Conservation (phyloP, 768 basidiomycete genomes). For the Postia placenta region DNA sequence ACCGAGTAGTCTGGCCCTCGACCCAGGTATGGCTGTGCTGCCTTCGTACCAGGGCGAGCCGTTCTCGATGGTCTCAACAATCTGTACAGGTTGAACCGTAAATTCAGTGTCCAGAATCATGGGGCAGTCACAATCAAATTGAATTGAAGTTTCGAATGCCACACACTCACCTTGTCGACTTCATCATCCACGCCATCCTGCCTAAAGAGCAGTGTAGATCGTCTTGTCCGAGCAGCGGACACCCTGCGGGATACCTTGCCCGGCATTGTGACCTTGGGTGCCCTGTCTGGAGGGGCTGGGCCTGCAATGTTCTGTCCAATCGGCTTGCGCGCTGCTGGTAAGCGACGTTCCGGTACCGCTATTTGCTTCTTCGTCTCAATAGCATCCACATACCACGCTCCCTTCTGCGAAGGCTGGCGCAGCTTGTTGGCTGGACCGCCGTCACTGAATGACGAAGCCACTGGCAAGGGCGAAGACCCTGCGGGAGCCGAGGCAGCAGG, state of each 20-base stretch:
- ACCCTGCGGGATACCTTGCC: conserved; percentile 13
- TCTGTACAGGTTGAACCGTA: conserved; percentile 1
- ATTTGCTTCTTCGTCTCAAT: not conserved
- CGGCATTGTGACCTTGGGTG: not conserved
- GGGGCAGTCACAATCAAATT: not conserved
- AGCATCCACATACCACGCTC: not conserved
- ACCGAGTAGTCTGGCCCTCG: conserved; percentile 5
- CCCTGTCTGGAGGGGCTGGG: too few species aligned
- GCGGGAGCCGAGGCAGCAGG: not conserved
- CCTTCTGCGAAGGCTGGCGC: not conserved
- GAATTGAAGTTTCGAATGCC: too few species aligned
- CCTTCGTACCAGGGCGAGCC: conserved; percentile 9
- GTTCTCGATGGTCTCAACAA: conserved; percentile 11
- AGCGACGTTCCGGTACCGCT: not conserved
- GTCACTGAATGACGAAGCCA: not conserved
- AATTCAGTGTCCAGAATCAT: not conserved
- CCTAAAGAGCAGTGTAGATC: conserved; percentile 12
- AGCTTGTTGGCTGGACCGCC: not conserved
- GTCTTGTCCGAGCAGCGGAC: conserved; percentile 10
- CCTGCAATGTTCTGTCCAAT: too few species aligned
- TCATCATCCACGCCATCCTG: conserved; percentile 6
- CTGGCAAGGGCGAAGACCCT: not conserved
- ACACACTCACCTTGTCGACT: conserved; percentile 3
- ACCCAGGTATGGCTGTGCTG: not conserved
- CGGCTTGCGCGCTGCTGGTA: not conserved